Conservation (phyloP, 345 rosid species). For the Leavenworthia alabamica region DNA sequence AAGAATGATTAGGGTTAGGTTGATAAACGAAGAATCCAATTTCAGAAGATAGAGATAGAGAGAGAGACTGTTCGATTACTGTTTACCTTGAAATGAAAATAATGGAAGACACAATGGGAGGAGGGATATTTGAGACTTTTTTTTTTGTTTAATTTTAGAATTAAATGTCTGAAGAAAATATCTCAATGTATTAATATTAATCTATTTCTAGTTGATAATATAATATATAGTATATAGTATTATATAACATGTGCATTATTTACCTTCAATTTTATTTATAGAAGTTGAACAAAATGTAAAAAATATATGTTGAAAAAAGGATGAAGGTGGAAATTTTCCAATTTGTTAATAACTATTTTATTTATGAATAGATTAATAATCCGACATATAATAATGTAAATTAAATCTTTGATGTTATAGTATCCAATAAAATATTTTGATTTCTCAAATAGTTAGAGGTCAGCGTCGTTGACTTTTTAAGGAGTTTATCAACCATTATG, state of each 20-base stretch:
- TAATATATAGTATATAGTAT: too few relatives aligned
- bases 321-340: background rate
- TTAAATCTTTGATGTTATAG: conserved; percentile 35
- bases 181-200: too few relatives aligned
- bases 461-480: background rate
- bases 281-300: background rate
- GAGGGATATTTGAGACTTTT: too few relatives aligned
- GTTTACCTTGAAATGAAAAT: conserved; percentile 7
- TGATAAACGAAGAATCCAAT: conserved; percentile 1
- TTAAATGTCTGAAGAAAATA: too few relatives aligned
- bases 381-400: background rate
- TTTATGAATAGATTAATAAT: background rate
- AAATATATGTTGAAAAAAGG: background rate
- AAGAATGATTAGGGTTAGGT: conserved; percentile 4
- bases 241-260: too few relatives aligned
- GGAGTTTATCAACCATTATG: conserved; percentile 14
- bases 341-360: background rate
- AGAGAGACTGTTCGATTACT: conserved; percentile 5
- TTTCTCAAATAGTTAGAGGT: background rate
- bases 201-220: too few relatives aligned
- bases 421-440: background rate
- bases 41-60: background rate
- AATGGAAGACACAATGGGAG: background rate
- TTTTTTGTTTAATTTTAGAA: too few relatives aligned
- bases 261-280: too few relatives aligned